Evolutionary conservation across 306 rosid species (phyloP), one percentile per base, ranked within the genome.

Genomic region (Begonia masoniana): DNA sequence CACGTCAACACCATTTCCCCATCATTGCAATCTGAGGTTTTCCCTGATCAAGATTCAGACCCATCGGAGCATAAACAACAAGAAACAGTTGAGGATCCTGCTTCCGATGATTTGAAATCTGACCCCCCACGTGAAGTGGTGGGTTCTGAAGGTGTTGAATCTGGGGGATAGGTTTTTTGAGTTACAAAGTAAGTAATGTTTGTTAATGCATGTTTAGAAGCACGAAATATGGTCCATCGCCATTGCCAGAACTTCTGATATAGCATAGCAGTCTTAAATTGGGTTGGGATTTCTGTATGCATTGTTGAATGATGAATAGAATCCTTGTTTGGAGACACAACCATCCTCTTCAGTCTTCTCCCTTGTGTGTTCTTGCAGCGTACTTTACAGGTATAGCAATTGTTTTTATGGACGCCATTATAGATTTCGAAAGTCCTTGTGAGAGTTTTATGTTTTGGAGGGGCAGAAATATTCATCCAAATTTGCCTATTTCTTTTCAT

Each of bases 1-100:
- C 92, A 91, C 53, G 96, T 83, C 55, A 91, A 86, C 58, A 86
- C 75, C 69, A 81, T 91, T 60, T 75, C 84, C n/a, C 81, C 85
- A 0, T 77, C 86, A 10, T 74, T 86, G 84, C 92, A 91, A 62
- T 70, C 83, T 11, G 96, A 91, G 63, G 86, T 91, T 45, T 91
- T 83, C 73, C 88, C 96, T 0, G 84, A 83, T 69, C 97, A 85
- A 68, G 79, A 67, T 61, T 71, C 66, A 7, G 85, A 76, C 60
- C 85, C 4, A 5, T 45, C 49, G 15, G n/a, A 10, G 49, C n/a
- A 45, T 45, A 11, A 45, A 10, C 49, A 45, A n/a, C n/a, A n/a
- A 4, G 15, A 45, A 45, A 12, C 49, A 3, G 49, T 11, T 2
- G 49, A 10, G 15, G 49, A 45, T n/a, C n/a, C 15, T 2, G 15